phyloP scores from a whole-genome alignment of 176 grass and related monocot species.

The Thalia dealbata region DNA sequence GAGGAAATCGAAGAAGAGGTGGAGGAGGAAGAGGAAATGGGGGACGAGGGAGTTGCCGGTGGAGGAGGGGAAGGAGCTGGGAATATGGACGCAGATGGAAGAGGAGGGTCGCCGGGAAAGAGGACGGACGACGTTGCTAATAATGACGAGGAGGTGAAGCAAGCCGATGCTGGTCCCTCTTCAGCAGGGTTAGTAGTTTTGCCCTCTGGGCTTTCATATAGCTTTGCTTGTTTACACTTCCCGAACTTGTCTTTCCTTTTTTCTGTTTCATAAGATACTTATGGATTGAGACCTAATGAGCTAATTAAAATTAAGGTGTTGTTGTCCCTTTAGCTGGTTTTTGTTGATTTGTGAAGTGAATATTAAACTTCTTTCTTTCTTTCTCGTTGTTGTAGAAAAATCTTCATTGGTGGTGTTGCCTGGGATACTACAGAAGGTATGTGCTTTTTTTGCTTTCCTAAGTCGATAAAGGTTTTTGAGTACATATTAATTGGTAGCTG shows the following conservation, averaged over 20 bases:
- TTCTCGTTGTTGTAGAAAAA: constrained; percentile 62
- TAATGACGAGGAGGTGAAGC: constrained; percentile 28
- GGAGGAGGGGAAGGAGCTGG: constrained; percentile 4
- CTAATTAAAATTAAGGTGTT: neutral
- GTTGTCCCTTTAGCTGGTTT: neutral
- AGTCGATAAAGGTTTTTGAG: neutral
- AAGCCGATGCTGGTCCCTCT: constrained; percentile 26
- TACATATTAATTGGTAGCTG: neutral
- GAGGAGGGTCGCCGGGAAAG: neutral
- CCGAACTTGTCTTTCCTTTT: neutral
- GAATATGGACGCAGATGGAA: neutral
- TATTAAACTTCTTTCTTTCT: neutral
- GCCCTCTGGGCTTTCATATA: constrained; percentile 5
- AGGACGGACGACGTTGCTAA: neutral
- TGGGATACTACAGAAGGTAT: constrained; percentile 95
- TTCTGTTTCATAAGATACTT: neutral
- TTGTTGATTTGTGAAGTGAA: neutral
- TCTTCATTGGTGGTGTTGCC: constrained; percentile 97
- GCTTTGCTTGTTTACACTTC: neutral
- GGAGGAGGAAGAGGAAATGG: constrained; percentile 28
- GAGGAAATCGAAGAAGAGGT: constrained; percentile 18
- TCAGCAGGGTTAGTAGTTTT: constrained; percentile 56
- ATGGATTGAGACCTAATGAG: neutral
- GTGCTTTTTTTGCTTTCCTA: neutral
- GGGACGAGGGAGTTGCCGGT: constrained; percentile 12